phyloP scores from a whole-genome alignment of 169 alveolate genomes.

The Plasmodium blacklocki region DNA sequence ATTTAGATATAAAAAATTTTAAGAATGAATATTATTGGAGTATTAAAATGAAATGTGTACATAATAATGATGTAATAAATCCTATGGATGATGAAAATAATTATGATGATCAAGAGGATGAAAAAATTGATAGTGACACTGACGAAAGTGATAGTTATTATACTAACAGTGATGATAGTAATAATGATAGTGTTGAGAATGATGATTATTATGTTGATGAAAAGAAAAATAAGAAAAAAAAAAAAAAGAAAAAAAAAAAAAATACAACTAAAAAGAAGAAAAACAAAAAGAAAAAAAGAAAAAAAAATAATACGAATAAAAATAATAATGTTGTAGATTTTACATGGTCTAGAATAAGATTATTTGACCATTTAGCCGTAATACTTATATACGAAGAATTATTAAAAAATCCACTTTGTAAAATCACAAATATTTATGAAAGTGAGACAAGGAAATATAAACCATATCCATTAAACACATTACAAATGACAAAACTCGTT shows the following conservation, averaged over 20 bases:
- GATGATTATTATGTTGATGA: too few species aligned
- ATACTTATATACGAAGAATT: conserved; percentile 62
- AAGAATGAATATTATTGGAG: conserved; percentile 94
- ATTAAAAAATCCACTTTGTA: conserved; percentile 60
- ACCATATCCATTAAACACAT: conserved; percentile 95
- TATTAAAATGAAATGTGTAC: conserved; percentile 84
- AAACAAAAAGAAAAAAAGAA: neutral
- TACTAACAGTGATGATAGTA: neutral
- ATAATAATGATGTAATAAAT: neutral
- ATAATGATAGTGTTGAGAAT: too few species aligned
- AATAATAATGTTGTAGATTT: conserved; percentile 38
- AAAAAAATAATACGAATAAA: neutral
- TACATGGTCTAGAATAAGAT: conserved; percentile 68
- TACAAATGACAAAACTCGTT: conserved; percentile 93
- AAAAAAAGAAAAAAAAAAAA: neutral
- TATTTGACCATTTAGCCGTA: conserved; percentile 71
- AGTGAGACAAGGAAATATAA: conserved; percentile 78
- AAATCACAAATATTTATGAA: conserved; percentile 60
- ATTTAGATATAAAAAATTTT: conserved; percentile 91
- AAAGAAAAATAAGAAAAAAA: neutral
- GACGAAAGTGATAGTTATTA: conserved; percentile 12
- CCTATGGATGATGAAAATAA: conserved; percentile 21
- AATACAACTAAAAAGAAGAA: too few species aligned
- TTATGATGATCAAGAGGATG: conserved; percentile 5
- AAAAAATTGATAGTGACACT: neutral